Conservation (phyloP, 139 green algal genomes). For the Coelastrella sp. region DNA sequence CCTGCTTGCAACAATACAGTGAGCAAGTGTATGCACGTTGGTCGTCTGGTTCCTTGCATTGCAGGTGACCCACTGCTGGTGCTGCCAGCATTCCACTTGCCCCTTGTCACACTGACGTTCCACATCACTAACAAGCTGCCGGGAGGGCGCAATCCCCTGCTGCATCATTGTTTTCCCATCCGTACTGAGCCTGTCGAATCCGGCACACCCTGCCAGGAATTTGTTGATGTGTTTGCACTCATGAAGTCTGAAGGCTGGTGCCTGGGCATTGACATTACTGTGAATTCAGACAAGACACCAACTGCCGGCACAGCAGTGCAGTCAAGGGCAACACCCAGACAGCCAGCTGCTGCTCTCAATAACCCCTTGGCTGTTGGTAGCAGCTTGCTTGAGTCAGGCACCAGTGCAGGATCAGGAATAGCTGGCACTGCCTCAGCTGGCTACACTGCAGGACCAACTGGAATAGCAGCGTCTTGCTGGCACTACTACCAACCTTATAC, state of each 20-base stretch:
- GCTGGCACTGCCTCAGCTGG: background rate
- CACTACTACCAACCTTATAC: slow-evolving; percentile 37
- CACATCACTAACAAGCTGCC: slow-evolving; percentile 63
- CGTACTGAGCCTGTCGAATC: background rate
- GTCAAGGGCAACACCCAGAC: background rate
- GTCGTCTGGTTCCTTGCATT: background rate
- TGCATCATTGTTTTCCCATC: slow-evolving; percentile 76
- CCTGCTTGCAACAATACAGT: too few species aligned
- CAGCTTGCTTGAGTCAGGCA: background rate
- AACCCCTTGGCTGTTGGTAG: background rate
- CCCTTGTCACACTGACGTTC: slow-evolving; percentile 37
- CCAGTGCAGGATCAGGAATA: background rate
- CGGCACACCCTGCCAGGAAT: slow-evolving; percentile 51
- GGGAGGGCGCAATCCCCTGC: slow-evolving; percentile 50
- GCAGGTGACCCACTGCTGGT: slow-evolving; percentile 61
- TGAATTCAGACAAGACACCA: slow-evolving; percentile 38
- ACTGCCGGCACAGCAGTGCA: slow-evolving; percentile 10
- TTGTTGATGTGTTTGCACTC: slow-evolving; percentile 57
- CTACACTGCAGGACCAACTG: background rate
- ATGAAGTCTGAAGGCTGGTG: slow-evolving; percentile 52
- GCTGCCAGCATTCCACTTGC: slow-evolving; percentile 58
- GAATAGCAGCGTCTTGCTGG: slow-evolving; percentile 30
- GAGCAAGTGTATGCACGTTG: background rate
- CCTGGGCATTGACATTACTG: slow-evolving; percentile 51
- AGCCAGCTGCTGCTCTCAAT: background rate